Conservation (phyloP, 2,329 filamentous ascomycete species). For the Lojkania enalia region DNA sequence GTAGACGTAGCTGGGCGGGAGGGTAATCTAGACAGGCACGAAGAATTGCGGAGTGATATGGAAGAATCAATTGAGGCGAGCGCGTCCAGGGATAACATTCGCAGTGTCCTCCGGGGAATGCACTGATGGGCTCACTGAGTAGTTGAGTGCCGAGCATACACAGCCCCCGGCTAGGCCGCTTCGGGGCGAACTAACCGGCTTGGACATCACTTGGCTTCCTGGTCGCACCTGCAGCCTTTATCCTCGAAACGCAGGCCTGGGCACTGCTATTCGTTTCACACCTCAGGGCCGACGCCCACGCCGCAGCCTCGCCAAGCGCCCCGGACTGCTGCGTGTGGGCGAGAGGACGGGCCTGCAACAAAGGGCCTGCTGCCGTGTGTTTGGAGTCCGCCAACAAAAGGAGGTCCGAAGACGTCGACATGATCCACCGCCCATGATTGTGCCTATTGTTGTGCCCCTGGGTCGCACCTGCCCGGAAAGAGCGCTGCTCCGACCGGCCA, state of each 20-base stretch:
- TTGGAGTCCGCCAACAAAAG: too few species aligned
- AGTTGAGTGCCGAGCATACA: conserved; percentile 1
- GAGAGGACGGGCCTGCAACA: not conserved
- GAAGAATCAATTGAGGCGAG: conserved; percentile 2
- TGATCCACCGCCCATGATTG: too few species aligned
- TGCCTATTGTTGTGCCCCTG: too few species aligned
- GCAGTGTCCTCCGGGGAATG: not conserved
- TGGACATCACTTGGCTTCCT: not conserved
- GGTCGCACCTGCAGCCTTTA: not conserved
- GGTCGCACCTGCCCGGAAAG: not conserved
- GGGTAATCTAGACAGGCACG: too few species aligned
- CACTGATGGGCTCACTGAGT: not conserved
- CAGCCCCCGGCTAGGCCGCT: not conserved
- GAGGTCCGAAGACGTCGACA: not conserved
- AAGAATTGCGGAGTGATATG: too few species aligned
- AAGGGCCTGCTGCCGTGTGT: conserved; percentile 5
- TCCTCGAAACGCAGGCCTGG: conserved; percentile 1
- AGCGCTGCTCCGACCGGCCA: not conserved
- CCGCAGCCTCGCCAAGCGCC: conserved; percentile 1
- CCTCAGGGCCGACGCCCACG: not conserved
- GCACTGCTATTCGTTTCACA: conserved; percentile 2
- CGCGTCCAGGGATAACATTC: conserved; percentile 1
- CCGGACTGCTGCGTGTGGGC: too few species aligned
- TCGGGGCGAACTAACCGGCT: not conserved
- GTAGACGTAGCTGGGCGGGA: too few species aligned